phyloP scores from a whole-genome alignment of 805 yeast genomes.

The Zygoascus flipseniorum region DNA sequence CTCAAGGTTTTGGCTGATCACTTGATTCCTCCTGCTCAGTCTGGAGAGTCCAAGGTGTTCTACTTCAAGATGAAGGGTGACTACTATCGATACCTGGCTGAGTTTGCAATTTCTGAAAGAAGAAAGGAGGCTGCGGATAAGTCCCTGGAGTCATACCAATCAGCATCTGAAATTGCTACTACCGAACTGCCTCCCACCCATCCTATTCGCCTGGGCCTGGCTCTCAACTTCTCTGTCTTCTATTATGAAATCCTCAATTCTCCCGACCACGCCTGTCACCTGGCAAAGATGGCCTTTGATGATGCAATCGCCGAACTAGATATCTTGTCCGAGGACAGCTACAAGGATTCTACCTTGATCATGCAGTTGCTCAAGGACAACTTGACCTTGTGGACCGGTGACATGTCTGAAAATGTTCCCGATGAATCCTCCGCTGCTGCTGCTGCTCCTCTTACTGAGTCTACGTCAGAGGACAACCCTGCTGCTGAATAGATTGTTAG shows the following conservation, averaged over 20 bases:
- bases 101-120: slow-evolving; percentile 85
- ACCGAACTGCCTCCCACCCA: slow-evolving; percentile 97
- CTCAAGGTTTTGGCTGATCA: slow-evolving; percentile 79
- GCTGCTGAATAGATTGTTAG: slow-evolving; percentile 6
- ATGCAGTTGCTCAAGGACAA: slow-evolving; percentile 99
- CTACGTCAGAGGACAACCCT: slow-evolving; percentile 9
- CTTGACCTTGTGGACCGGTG: slow-evolving; percentile 78
- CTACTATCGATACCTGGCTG: slow-evolving; percentile 98
- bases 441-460: slow-evolving; percentile 14
- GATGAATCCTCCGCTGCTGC: slow-evolving; percentile 17
- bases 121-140: slow-evolving; percentile 88
- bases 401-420: slow-evolving; percentile 22
- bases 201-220: slow-evolving; percentile 96
- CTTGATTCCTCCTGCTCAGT: slow-evolving; percentile 86
- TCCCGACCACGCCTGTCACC: slow-evolving; percentile 97
- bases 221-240: slow-evolving; percentile 94
- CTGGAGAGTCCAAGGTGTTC: slow-evolving; percentile 97
- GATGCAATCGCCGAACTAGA: slow-evolving; percentile 99
- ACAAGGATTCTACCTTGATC: slow-evolving; percentile 96
- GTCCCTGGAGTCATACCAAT: slow-evolving; percentile 87
- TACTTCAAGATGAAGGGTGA: slow-evolving; percentile 99
- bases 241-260: slow-evolving; percentile 97
- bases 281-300: slow-evolving; percentile 98
- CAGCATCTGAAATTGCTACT: slow-evolving; percentile 95
- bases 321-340: slow-evolving; percentile 94